These are phyloP conservation scores for Penicillium soppii DNA, from an alignment of 495 filamentous ascomycete genomes.

Conservation along the genomic window DNA sequence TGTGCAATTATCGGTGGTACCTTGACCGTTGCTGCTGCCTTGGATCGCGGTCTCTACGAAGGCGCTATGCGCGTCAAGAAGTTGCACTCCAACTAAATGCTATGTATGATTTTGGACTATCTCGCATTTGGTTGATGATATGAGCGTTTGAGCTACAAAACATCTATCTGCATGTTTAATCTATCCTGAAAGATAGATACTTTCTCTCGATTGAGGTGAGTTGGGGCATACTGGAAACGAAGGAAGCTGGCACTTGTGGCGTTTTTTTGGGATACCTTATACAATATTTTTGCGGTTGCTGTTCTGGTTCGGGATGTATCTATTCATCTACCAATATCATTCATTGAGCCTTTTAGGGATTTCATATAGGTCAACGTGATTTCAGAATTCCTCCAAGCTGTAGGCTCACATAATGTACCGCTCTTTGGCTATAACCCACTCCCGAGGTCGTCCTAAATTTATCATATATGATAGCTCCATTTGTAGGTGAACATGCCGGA, in stretches of 20 bases:
- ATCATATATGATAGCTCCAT: too few species aligned
- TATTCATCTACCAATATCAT: conserved; percentile 14
- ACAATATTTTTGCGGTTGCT: conserved; percentile 17
- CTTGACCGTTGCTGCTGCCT: conserved; percentile 88
- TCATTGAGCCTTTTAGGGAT: conserved; percentile 4
- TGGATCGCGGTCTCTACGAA: conserved; percentile 91
- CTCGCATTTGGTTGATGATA: not conserved
- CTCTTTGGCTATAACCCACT: too few species aligned
- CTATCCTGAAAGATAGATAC: not conserved
- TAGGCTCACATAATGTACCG: too few species aligned
- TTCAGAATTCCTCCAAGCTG: too few species aligned
- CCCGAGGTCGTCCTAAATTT: too few species aligned
- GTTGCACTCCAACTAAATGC: conserved; percentile 56
- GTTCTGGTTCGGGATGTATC: conserved; percentile 13
- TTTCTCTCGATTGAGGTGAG: not conserved
- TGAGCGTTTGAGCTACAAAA: not conserved
- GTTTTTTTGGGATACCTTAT: conserved; percentile 34
- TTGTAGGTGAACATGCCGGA: too few species aligned
- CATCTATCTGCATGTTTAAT: conserved; percentile 1
- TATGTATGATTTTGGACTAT: not conserved
- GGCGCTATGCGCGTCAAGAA: conserved; percentile 82
- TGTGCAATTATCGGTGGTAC: conserved; percentile 95
- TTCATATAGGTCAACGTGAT: too few species aligned
- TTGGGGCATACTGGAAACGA: not conserved
- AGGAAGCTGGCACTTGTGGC: conserved; percentile 26